Evolutionary conservation across 805 yeast species (phyloP).

Genomic region (Kodamaea hsintzibuensis): DNA sequence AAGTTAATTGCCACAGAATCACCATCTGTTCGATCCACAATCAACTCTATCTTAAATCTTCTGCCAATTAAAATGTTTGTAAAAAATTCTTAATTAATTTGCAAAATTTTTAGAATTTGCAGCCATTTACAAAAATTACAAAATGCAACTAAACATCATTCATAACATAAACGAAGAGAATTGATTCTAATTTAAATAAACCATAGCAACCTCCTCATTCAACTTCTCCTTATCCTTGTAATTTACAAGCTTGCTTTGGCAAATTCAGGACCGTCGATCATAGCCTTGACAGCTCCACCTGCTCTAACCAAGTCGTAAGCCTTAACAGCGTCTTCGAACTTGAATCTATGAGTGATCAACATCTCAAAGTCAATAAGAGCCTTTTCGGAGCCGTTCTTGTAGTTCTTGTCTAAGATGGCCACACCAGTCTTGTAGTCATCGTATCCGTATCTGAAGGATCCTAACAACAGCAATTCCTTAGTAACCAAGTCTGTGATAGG

Average conservation of each 20-base stretch:
- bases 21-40: no score
- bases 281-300: slow-evolving; percentile 76
- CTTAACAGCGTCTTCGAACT: slow-evolving; percentile 68
- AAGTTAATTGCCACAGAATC: no score
- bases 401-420: slow-evolving; percentile 59
- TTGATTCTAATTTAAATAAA: no score
- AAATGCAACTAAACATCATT: neutral
- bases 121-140: neutral
- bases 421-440: slow-evolving; percentile 79
- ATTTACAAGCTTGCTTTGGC: slow-evolving; percentile 1
- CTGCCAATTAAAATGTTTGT: no score
- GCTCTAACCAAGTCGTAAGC: slow-evolving; percentile 73
- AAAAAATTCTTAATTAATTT: neutral
- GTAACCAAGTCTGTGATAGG: slow-evolving; percentile 71
- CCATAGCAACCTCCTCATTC: neutral
- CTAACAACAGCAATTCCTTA: slow-evolving; percentile 68
- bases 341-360: slow-evolving; percentile 72
- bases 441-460: slow-evolving; percentile 77
- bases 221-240: neutral
- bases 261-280: slow-evolving; percentile 74
- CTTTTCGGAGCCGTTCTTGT: slow-evolving; percentile 40
- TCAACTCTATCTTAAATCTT: no score
- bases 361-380: slow-evolving; percentile 58
- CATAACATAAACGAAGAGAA: neutral
- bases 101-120: neutral